Evolutionary conservation across 495 filamentous ascomycete genomes (phyloP).

Genomic region (Penicillium pulvis): DNA sequence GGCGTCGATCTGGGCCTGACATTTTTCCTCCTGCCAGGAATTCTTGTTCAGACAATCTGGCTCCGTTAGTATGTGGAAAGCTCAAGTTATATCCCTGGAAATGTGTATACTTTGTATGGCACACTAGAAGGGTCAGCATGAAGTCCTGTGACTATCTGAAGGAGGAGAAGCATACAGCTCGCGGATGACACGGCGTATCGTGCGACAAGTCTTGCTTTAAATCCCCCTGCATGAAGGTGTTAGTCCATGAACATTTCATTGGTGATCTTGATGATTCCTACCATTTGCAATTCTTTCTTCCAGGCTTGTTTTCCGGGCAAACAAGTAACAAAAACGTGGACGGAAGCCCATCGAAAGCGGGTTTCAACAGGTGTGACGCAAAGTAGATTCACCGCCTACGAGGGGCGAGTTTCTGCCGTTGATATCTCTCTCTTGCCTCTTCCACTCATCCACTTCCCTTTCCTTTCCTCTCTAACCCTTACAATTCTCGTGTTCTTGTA

Average conservation of each 20-base stretch:
- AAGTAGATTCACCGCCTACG: slow-evolving; percentile 47
- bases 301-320: slow-evolving; percentile 10
- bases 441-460: slow-evolving; percentile 12
- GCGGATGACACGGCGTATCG: slow-evolving; percentile 84
- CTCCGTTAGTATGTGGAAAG: slow-evolving; percentile 16
- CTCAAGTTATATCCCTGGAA: background rate
- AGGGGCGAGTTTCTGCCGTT: slow-evolving; percentile 32
- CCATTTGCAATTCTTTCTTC: background rate
- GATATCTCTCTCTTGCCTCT: slow-evolving; percentile 24
- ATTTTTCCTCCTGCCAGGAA: slow-evolving; percentile 86
- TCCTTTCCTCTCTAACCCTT: slow-evolving; percentile 8
- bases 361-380: slow-evolving; percentile 33
- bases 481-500: slow-evolving; percentile 2
- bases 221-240: slow-evolving; percentile 37
- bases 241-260: slow-evolving; percentile 3
- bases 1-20: slow-evolving; percentile 78
- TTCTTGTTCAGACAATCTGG: slow-evolving; percentile 81
- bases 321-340: slow-evolving; percentile 4
- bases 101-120: slow-evolving; percentile 77
- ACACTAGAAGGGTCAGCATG: slow-evolving; percentile 54
- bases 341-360: slow-evolving; percentile 15
- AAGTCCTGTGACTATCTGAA: background rate
- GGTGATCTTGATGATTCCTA: background rate
- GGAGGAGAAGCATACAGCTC: slow-evolving; percentile 59
- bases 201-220: slow-evolving; percentile 70